phyloP scores from a whole-genome alignment of 2,329 filamentous ascomycete species.

The Cladosporium austrohemisphaericum region DNA sequence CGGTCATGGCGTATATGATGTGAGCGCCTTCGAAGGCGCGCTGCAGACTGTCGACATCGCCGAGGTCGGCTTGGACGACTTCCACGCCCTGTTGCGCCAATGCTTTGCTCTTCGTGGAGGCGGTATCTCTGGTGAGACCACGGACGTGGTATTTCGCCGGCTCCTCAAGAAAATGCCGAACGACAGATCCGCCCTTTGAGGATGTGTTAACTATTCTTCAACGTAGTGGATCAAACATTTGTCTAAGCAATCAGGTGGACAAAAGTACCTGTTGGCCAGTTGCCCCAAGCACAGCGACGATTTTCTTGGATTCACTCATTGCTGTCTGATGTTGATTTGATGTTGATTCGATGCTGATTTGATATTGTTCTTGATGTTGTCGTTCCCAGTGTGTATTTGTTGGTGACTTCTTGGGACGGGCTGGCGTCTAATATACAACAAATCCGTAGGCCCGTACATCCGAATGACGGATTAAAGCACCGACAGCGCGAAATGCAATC shows the following conservation, averaged over 20 bases:
- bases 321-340: background rate
- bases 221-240: too few relatives aligned
- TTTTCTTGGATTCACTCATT: background rate
- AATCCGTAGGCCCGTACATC: too few relatives aligned
- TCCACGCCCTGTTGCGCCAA: conserved; percentile 49
- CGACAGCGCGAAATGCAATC: too few relatives aligned
- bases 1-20: conserved; percentile 51
- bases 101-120: conserved; percentile 43
- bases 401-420: too few relatives aligned
- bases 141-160: conserved; percentile 50
- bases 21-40: conserved; percentile 45
- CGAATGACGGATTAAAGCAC: too few relatives aligned
- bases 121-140: conserved; percentile 52
- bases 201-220: background rate
- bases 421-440: too few relatives aligned
- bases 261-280: conserved; percentile 4
- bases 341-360: too few relatives aligned
- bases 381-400: too few relatives aligned
- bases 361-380: too few relatives aligned
- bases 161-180: conserved; percentile 41
- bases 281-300: background rate
- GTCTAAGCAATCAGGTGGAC: too few relatives aligned
- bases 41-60: conserved; percentile 44
- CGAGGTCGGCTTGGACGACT: conserved; percentile 51
- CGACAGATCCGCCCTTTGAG: conserved; percentile 56